Evolutionary conservation across 73 alveolate species (phyloP), one percentile per base, ranked within the genome.

Genomic region (Paramecium pentaurelia): DNA sequence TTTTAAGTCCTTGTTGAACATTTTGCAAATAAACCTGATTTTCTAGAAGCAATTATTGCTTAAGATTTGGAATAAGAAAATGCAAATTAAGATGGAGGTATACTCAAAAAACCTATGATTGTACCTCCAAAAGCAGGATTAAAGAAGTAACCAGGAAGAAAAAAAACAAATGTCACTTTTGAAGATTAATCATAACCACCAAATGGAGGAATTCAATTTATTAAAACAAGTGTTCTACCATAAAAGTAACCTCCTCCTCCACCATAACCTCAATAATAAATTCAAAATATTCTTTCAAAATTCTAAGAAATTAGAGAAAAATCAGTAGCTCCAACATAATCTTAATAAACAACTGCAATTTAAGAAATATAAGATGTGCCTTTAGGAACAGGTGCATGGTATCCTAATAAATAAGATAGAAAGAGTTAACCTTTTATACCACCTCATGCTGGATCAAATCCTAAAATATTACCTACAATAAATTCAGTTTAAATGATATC

Each of bases 11-110:
- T 68, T 2, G 84, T 34, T 9, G 47, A 34, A 14, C 84, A 68
- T 68, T 68, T 68, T 68, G 84, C 84, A 68, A 68, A 28, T 68
- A 32, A 68, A 68, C 84, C 84, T 68, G 84, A 68, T 11, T 68
- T 68, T 28, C n/a, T 68, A 8, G 84, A 68, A 32, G 84, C 84
- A 2, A 34, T 34, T 14, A 32, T 68, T 14, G 84, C 84, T 68
- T 28, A 32, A 32, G 47, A 28, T 34, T 28, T 32, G 7, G 47
- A 68, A 28, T 34, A 68, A 28, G 47, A 68, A 22, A 68, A 68
- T 32, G 84, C 11, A 68, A 68, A 68, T 32, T 28, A 68, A 42
- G 84, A 32, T 20, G 84, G 84, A 32, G 51, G 40, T 5, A 68
- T 32, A 16, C 22, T 34, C 3, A 34, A 68, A 32, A 68, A 68